phyloP scores from a whole-genome alignment of 2,329 filamentous ascomycete genomes.

The Talaromyces sp. region DNA sequence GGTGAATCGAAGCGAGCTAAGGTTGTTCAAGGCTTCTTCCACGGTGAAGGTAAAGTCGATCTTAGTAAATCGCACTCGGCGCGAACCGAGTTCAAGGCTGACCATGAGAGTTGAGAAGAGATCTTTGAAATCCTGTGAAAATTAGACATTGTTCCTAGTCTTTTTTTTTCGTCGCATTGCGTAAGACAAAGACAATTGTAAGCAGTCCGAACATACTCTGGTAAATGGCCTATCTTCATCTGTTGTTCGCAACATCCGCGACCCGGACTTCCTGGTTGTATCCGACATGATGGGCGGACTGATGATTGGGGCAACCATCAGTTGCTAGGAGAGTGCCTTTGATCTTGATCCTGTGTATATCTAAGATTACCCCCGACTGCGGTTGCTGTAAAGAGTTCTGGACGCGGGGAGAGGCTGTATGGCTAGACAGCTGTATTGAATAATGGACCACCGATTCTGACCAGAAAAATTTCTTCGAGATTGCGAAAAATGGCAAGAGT shows the following conservation, averaged over 20 bases:
- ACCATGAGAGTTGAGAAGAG: slow-evolving; percentile 94
- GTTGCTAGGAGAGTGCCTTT: not conserved
- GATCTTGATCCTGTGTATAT: not conserved
- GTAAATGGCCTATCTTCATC: slow-evolving; percentile 95
- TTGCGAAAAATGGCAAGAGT: not conserved
- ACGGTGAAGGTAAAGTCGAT: slow-evolving; percentile 93
- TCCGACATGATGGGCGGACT: slow-evolving; percentile 7
- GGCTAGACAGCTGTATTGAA: not conserved
- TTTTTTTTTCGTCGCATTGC: not conserved
- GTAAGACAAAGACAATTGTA: not conserved
- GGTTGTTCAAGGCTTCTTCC: slow-evolving; percentile 95
- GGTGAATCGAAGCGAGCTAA: slow-evolving; percentile 95
- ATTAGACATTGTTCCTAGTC: not conserved
- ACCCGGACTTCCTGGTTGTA: slow-evolving; percentile 98
- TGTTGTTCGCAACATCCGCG: slow-evolving; percentile 93
- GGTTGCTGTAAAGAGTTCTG: not conserved
- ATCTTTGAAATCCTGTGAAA: slow-evolving; percentile 89
- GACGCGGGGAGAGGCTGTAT: too few species aligned
- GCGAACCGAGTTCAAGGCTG: slow-evolving; percentile 81
- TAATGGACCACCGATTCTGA: not conserved
- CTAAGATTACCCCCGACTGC: not conserved
- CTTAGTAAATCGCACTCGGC: slow-evolving; percentile 84
- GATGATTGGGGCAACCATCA: not conserved
- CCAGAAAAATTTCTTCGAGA: not conserved
- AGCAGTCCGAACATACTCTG: slow-evolving; percentile 59